Evolutionary conservation across 2,329 filamentous ascomycete species (phyloP), one percentile per base, ranked within the genome.

Genomic region (Grosmannia serpens): DNA sequence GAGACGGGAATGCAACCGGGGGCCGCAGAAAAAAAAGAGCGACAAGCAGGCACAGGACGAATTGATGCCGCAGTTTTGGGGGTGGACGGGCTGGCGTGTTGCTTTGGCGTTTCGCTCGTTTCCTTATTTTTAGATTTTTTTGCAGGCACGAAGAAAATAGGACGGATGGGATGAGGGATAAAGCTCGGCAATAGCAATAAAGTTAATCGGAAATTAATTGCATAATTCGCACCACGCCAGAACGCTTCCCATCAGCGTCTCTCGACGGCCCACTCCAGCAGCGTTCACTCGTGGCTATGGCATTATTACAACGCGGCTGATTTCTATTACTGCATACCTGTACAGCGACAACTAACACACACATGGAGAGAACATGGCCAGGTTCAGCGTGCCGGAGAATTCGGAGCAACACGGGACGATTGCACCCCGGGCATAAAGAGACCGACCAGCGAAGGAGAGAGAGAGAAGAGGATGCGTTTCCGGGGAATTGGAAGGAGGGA

Each of bases 101-200:
- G 46, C 31, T n/a, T 38, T 26, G 26, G 27, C 17, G 47, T 54
- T 55, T 41, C 29, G 49, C 20, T 33, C 31, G 35, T 38, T 38
- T 29, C 27, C 17, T 24, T 44, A 26, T 53, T 33, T 56, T 50
- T 52, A n/a, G n/a, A 2, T 38, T 38, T 38, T 59, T 58, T 53
- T 55, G 44, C 35, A 35, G 17, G 51, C n/a, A 53, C 57, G 26
- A 58, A 56, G 62, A 62, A 63, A 63, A 63, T 41, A 53, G 41
- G 58, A 58, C 59, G 59, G 63, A 59, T 60, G 60, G 15, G 35
- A 17, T 38, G 35, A 64, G 65, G 65, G 66, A 65, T 67, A 69
- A 69, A 67, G 64, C 56, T 65, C 65, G 65, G 65, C 63, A 65
- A 62, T 60, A 52, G 35, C 46, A 55, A 54, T 63, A 56, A 59